These are phyloP conservation scores for Nymphaea thermarum DNA, from an alignment of 164 flowering plant genomes.

Conservation along the genomic window DNA sequence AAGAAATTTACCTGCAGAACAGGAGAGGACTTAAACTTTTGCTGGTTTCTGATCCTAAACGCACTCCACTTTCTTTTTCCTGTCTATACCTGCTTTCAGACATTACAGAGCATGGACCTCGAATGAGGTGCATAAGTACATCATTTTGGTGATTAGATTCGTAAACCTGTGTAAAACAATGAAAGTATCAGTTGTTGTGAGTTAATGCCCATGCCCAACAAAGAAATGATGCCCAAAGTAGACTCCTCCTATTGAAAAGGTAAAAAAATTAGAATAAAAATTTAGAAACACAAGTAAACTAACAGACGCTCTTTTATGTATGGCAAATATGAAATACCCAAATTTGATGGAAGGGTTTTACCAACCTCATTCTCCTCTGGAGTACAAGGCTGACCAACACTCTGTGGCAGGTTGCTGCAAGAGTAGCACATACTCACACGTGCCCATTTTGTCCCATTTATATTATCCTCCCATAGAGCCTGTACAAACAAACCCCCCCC, in stretches of 20 bases:
- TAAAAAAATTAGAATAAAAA: background rate
- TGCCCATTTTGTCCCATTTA: constrained; percentile 54
- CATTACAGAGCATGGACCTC: constrained; percentile 60
- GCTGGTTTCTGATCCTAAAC: constrained; percentile 13
- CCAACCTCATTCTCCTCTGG: constrained; percentile 64
- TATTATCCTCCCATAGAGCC: constrained; percentile 80
- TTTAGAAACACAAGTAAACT: background rate
- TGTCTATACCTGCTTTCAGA: constrained; percentile 36
- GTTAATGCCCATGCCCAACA: too few relatives aligned
- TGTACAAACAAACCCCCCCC: constrained; percentile 14
- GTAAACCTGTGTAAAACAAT: constrained; percentile 35
- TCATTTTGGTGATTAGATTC: constrained; percentile 42
- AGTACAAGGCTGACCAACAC: constrained; percentile 44
- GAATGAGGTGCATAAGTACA: constrained; percentile 39
- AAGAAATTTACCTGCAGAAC: constrained; percentile 49
- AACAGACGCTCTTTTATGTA: background rate
- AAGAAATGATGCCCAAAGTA: too few relatives aligned
- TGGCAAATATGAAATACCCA: background rate
- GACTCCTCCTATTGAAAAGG: background rate
- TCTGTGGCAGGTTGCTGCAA: constrained; percentile 64
- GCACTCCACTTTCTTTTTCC: constrained; percentile 39
- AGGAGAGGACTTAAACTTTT: constrained; percentile 28
- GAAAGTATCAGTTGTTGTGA: background rate
- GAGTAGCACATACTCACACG: constrained; percentile 42
- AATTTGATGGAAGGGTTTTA: background rate